Evolutionary conservation across 305 asterid genomes (phyloP).

Genomic region (Rubia peregrina): DNA sequence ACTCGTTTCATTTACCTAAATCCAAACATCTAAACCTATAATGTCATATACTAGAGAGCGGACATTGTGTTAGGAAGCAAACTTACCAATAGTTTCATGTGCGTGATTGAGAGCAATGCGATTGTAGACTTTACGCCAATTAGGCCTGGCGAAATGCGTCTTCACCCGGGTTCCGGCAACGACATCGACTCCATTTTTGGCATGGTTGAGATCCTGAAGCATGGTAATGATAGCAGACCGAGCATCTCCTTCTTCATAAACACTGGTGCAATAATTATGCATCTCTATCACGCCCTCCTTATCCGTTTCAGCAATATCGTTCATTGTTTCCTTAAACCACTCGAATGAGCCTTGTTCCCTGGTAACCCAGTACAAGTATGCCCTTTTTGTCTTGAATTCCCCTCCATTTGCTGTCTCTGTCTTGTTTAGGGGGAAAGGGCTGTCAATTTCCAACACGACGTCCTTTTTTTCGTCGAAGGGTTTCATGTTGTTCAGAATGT

Average conservation of each 20-base stretch:
- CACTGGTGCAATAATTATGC: not conserved
- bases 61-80: no score
- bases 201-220: constrained; percentile 3
- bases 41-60: no score
- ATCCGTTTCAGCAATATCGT: not conserved
- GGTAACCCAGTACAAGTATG: not conserved
- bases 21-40: no score
- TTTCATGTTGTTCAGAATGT: not conserved
- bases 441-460: not conserved
- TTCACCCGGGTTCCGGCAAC: not conserved
- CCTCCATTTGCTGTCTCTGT: not conserved
- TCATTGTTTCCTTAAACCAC: not conserved
- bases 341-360: not conserved
- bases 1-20: no score
- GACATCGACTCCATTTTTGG: not conserved
- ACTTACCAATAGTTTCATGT: not conserved
- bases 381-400: not conserved
- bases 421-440: not conserved
- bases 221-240: not conserved
- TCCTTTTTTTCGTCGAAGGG: not conserved
- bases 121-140: not conserved
- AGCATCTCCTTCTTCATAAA: not conserved
- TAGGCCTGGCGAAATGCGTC: not conserved
- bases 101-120: not conserved
- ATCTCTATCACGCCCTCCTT: not conserved